Evolutionary conservation across 768 basidiomycete genomes (phyloP).

Genomic region (Tremella yokohamensis): DNA sequence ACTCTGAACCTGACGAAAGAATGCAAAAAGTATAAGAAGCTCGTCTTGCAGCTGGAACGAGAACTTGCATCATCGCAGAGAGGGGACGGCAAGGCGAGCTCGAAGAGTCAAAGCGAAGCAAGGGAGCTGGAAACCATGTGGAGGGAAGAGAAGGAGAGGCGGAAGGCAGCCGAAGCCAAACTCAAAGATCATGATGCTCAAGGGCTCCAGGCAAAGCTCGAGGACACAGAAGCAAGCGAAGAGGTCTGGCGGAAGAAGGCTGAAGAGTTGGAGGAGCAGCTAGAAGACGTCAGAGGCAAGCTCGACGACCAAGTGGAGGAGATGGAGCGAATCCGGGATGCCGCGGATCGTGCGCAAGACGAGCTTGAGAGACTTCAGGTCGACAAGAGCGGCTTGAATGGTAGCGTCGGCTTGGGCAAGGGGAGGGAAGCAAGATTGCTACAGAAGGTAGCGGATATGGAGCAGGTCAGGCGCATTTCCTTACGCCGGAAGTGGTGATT

Average conservation of each 20-base stretch:
- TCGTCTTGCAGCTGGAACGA: constrained; percentile 75
- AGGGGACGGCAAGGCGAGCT: constrained; percentile 56
- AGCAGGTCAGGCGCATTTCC: constrained; percentile 22
- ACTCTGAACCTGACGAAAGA: constrained; percentile 84
- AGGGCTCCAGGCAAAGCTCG: constrained; percentile 59
- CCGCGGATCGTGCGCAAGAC: constrained; percentile 35
- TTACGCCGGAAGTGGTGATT: not conserved
- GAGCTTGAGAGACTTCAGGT: constrained; percentile 29
- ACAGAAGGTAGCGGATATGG: constrained; percentile 56
- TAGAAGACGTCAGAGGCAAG: constrained; percentile 42
- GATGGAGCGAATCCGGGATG: constrained; percentile 33
- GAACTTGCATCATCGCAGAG: constrained; percentile 60
- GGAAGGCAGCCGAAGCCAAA: constrained; percentile 50
- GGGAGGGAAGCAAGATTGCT: constrained; percentile 55
- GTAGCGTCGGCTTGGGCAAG: constrained; percentile 52
- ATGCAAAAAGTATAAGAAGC: constrained; percentile 86
- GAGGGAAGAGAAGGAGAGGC: constrained; percentile 63
- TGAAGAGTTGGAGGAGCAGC: constrained; percentile 55
- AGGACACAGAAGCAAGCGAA: constrained; percentile 67
- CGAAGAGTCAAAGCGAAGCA: not conserved
- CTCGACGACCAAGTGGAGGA: constrained; percentile 35
- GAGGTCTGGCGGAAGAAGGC: constrained; percentile 55
- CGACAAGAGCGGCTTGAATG: constrained; percentile 24
- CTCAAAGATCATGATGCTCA: constrained; percentile 27
- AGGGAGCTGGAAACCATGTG: constrained; percentile 64